Evolutionary conservation across 768 basidiomycete genomes (phyloP), one percentile per base, ranked within the genome.

Genomic region (Pisolithus albus): DNA sequence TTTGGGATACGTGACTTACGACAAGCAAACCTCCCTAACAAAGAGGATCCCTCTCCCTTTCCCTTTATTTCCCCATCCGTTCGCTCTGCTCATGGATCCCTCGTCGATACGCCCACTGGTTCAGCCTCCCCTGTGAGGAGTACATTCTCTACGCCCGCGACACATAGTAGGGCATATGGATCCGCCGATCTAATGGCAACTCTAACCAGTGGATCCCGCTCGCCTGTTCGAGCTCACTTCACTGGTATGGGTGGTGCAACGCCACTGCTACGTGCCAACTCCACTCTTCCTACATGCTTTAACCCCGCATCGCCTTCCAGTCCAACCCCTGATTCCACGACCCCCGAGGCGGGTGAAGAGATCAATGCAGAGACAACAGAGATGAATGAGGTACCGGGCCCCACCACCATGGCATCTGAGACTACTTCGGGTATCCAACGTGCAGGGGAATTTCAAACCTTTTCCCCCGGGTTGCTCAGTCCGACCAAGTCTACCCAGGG

Each of bases 1-100:
- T 93, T 92, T 58, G 90, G 88, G 19, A 89, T 85, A 8, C 76
- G 78, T 49, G 81, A 87, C 60, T 75, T 88, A 30, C 79, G 86
- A 47, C 80, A 83, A 49, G 83, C 82, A 50, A 86, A 87, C 61
- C 78, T 86, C 9, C 81, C 84, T 23, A 64, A 79, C 53, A 67
- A 70, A 56, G 68, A 71, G 32, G 73, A 74, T 19, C 48, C 59
- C 63, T 60, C 63, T 55, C 64, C 60, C 39, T 57, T 71, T 37
- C 68, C 69, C n/a, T 62, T 57, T 13, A 54, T 64, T 6, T 54
- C 66, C 9, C 59, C 72, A 46, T 65, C 72, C 41, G 56, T 59
- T 13, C 58, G 60, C 52, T 57, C 57, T 42, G 49, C 51, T 16
- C 42, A 53, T 44, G 52, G 52, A 16, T 28, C 49, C 57, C 60